Evolutionary conservation across 2,329 filamentous ascomycete species (phyloP), one percentile per base, ranked within the genome.

Genomic region (Penicillium vulpinum): DNA sequence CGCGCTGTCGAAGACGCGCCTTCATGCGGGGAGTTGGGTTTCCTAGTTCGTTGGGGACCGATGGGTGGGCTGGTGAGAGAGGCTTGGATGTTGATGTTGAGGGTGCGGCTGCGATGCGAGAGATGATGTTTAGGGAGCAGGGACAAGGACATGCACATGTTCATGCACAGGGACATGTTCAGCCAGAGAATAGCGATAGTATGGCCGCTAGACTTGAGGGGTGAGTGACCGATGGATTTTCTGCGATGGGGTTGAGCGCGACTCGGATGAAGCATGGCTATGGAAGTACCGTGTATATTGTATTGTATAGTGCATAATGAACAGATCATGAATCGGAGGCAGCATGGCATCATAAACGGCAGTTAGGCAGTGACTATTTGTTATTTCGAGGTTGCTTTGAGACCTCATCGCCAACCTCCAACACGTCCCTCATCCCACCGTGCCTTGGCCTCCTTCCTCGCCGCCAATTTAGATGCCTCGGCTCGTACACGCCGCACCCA

Each of bases 351-450:
- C 60, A 18, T 62, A 38, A 59, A 41, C 43, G 35, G 10, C 13
- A 53, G 11, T 24, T 38, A 33, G 16, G 22, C 10, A 5, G 15
- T 24, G 3, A n/a, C 6, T 21, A 22, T 38, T 22, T 50, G 8
- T n/a, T 40, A 50, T 29, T 11, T 15, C 5, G 6, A 18, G 33
- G 8, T 49, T 39, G 1, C 2, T 11, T 50, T 36, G 10, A 11
- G 1, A 26, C 18, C 21, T 44, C 79, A 93, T 69, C 93, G 85
- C 94, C 94, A 97, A 0, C 94, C 94, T 11, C 93, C 93, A 33
- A 97, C 93, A 64, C 93, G 83, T 24, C 93, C 92, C 76, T 97
- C 93, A 72, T 97, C 94, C 94, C 94, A 97, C 66, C 94, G 83
- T 68, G 92, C 89, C 75, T 92, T 96, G 63, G 91, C 85, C 78